Evolutionary conservation across 108 stramenopile species (phyloP).

Genomic region (Asterionellopsis glacialis): DNA sequence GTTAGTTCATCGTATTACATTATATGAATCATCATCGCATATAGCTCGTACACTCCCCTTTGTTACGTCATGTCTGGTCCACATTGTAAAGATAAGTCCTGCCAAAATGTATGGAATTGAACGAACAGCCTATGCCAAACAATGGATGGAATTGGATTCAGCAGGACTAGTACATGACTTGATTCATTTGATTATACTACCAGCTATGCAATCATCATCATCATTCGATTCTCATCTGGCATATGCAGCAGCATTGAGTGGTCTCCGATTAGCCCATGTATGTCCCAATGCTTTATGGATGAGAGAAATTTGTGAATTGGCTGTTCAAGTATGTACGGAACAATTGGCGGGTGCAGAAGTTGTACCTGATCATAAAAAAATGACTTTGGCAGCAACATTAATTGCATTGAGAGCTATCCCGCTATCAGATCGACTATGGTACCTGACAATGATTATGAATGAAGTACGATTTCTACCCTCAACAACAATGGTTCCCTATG

Average conservation of each 20-base stretch:
- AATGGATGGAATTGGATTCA: constrained; percentile 38
- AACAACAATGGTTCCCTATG: constrained; percentile 30
- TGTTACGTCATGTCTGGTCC: constrained; percentile 46
- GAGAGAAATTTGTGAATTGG: constrained; percentile 30
- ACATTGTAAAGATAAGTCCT: constrained; percentile 40
- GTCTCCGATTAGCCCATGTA: constrained; percentile 54
- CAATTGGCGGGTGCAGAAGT: constrained; percentile 21
- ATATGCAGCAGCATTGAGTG: constrained; percentile 31
- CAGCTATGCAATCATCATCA: constrained; percentile 22
- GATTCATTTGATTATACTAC: constrained; percentile 46
- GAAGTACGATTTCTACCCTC: constrained; percentile 31
- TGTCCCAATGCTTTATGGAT: constrained; percentile 61
- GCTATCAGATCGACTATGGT: constrained; percentile 40
- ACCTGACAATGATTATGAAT: constrained; percentile 34
- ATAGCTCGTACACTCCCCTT: constrained; percentile 41
- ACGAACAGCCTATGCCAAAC: constrained; percentile 29
- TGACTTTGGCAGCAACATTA: constrained; percentile 43
- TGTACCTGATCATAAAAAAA: constrained; percentile 25
- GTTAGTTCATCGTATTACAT: constrained; percentile 37
- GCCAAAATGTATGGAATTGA: constrained; percentile 27
- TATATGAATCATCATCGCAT: constrained; percentile 24
- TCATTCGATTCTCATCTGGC: constrained; percentile 10
- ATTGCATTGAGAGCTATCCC: constrained; percentile 57
- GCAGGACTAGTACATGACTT: constrained; percentile 18
- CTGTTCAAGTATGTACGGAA: constrained; percentile 36